phyloP scores from a whole-genome alignment of 2,329 filamentous ascomycete species.

The Myrmaecium sp. region DNA sequence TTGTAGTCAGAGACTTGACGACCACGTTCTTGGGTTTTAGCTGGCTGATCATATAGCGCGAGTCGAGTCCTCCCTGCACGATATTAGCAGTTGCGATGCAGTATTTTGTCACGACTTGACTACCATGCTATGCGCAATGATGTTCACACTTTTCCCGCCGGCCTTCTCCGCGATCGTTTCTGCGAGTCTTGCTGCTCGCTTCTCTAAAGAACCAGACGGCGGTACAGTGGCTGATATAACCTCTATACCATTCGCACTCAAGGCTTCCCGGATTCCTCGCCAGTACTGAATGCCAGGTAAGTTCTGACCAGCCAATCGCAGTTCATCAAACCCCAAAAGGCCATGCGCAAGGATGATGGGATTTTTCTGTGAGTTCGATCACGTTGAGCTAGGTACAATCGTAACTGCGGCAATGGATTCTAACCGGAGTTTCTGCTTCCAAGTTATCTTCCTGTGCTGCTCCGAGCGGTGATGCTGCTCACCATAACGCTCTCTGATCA shows the following conservation, averaged over 20 bases:
- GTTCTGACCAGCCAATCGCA: constrained; percentile 35
- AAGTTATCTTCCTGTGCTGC: constrained; percentile 7
- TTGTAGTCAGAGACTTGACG: constrained; percentile 51
- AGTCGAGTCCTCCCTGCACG: constrained; percentile 40
- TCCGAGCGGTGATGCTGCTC: constrained; percentile 3
- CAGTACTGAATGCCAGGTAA: constrained; percentile 46
- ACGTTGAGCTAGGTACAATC: no score
- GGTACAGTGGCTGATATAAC: constrained; percentile 46
- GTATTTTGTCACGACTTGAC: constrained; percentile 1
- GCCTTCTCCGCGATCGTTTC: constrained; percentile 36
- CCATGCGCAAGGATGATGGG: constrained; percentile 48
- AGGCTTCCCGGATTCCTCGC: constrained; percentile 44
- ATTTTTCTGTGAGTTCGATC: constrained; percentile 22
- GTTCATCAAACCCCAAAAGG: constrained; percentile 48
- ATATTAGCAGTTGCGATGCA: neutral
- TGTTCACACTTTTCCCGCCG: constrained; percentile 42
- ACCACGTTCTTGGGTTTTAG: constrained; percentile 49
- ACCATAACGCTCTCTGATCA: constrained; percentile 41
- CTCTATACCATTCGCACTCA: constrained; percentile 37
- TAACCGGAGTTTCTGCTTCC: constrained; percentile 16
- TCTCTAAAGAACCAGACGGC: constrained; percentile 41
- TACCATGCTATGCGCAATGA: constrained; percentile 48
- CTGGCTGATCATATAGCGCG: constrained; percentile 46
- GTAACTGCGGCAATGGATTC: no score
- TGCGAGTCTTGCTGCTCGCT: constrained; percentile 35